phyloP scores from a whole-genome alignment of 768 basidiomycete species.

The Suillus ampliporus region DNA sequence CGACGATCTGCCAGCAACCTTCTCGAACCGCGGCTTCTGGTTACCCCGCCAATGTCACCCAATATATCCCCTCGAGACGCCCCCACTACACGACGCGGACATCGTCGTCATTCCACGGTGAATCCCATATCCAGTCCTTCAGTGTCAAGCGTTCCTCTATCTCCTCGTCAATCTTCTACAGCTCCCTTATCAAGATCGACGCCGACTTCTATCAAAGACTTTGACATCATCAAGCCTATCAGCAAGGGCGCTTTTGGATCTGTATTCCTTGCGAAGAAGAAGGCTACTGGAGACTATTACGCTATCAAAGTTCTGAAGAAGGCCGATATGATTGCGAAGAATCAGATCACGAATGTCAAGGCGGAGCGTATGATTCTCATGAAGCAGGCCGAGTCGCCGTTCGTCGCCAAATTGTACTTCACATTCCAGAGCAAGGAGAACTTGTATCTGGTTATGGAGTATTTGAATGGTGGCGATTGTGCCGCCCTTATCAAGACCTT shows the following conservation, averaged over 20 bases:
- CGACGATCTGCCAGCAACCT: conserved; percentile 72
- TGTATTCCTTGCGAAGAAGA: conserved; percentile 98
- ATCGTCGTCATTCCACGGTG: conserved; percentile 76
- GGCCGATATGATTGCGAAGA: conserved; percentile 99
- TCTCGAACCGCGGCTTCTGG: conserved; percentile 64
- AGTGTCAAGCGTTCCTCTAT: conserved; percentile 61
- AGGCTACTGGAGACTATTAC: conserved; percentile 96
- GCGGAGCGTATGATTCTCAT: conserved; percentile 99
- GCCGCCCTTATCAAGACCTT: conserved; percentile 95
- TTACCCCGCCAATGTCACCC: conserved; percentile 78
- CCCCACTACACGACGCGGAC: conserved; percentile 54
- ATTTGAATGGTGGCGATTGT: conserved; percentile 97
- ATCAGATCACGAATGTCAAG: conserved; percentile 99
- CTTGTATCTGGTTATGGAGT: conserved; percentile 99
- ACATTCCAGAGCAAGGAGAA: conserved; percentile 99
- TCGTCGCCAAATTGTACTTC: conserved; percentile 97
- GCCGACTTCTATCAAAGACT: conserved; percentile 96
- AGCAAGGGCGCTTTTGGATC: conserved; percentile 99
- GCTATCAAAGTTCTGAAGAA: conserved; percentile 99
- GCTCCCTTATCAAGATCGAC: conserved; percentile 80
- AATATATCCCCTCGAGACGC: conserved; percentile 60
- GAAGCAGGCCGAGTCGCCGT: conserved; percentile 98
- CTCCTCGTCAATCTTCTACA: conserved; percentile 83
- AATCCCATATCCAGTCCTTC: conserved; percentile 67
- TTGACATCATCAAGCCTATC: conserved; percentile 99